Evolutionary conservation across 768 basidiomycete genomes (phyloP), one percentile per base, ranked within the genome.

Genomic region (Trametes gibbosa): DNA sequence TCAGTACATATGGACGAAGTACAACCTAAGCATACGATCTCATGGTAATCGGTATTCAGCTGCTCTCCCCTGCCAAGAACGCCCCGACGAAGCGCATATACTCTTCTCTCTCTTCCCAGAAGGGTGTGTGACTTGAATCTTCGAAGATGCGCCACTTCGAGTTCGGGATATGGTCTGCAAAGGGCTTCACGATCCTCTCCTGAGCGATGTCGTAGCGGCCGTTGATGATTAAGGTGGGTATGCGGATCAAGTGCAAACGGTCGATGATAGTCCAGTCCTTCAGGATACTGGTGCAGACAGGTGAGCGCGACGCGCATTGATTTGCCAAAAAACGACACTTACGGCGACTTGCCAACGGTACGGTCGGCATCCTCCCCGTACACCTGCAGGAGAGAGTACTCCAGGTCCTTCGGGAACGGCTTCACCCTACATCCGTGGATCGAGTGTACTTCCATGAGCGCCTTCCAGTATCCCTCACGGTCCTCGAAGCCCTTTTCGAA

Each of bases 401-500:
- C 23, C 0, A 75, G 35, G 16, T 70, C 70, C 34, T 56, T 35
- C 2, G 76, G 76, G 53, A 66, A 55, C 3, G 71, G 73, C 13
- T 69, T 46, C 14, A 79, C 1, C 34, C 74, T 69, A 63, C 82
- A 84, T 13, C 78, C 40, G 19, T 70, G 69, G 2, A 69, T 68
- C 55, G 76, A 78, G 66, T 77, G 83, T 21, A 73, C 66, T 1
- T 56, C 53, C 60, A 75, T 74, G 71, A 37, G 2, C 12, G 77
- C 81, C 10, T 72, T 69, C 37, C 76, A 58, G 61, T 83, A 84
- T 57, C 81, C 81, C 46, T 70, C 45, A 12, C 45, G 45, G 14
- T 46, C 45, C 25, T 58, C n/a, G 72, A 69, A 16, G 8, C 49
- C 34, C 35, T 53, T 37, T 45, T 9, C 42, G 14, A 46, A 8